These are phyloP conservation scores for Solanum virginianum DNA, from an alignment of 257 asterid genomes.

Conservation along the genomic window DNA sequence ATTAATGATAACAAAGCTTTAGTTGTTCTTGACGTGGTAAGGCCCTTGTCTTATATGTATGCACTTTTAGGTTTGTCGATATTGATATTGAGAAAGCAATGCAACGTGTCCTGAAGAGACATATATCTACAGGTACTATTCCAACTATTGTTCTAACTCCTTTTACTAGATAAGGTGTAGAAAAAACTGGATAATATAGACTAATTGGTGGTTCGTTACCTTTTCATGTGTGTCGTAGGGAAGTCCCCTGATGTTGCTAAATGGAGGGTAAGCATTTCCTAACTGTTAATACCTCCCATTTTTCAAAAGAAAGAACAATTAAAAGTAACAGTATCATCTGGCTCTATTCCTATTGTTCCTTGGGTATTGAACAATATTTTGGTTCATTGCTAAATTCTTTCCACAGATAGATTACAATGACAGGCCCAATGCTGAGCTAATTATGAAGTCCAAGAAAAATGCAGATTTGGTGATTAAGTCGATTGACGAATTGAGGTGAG, in stretches of 20 bases:
- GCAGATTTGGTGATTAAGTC: conserved; percentile 82
- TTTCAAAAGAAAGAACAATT: not conserved
- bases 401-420: conserved; percentile 76
- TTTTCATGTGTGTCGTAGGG: conserved; percentile 28
- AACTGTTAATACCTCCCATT: not conserved
- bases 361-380: not conserved
- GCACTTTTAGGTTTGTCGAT: conserved; percentile 59
- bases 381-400: conserved; percentile 1
- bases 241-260: conserved; percentile 70
- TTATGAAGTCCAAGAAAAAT: conserved; percentile 53
- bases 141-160: not conserved
- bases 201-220: not conserved
- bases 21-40: not conserved
- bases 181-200: not conserved
- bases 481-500: conserved; percentile 37
- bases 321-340: not conserved
- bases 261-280: conserved; percentile 60
- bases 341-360: not conserved
- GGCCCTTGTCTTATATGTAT: not conserved
- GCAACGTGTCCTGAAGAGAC: conserved; percentile 79
- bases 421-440: conserved; percentile 84
- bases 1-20: not conserved
- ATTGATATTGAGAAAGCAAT: conserved; percentile 71
- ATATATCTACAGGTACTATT: conserved; percentile 62
- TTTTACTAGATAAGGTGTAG: not conserved